Percentiles rank a stretch among this genome's conserved stretches.
Evolutionary conservation across 495 filamentous ascomycete genomes (phyloP).

Genomic region (Penicillium longicatenatum): DNA sequence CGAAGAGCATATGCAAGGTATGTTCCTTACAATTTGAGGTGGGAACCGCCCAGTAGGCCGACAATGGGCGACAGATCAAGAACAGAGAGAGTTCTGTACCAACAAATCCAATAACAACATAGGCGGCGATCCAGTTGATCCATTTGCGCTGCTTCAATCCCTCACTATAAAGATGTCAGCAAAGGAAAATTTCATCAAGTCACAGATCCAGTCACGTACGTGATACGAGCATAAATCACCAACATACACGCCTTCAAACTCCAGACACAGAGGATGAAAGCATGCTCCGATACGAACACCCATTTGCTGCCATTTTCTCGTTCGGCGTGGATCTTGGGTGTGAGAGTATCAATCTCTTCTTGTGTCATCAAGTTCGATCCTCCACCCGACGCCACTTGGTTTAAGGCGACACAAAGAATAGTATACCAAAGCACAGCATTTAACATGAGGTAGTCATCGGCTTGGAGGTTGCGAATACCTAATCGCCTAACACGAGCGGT

Average conservation of each 20-base stretch:
- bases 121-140: slow-evolving; percentile 50
- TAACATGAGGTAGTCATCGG: slow-evolving; percentile 57
- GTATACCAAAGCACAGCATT: slow-evolving; percentile 55
- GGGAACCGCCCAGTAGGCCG: slow-evolving; percentile 62
- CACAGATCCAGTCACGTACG: slow-evolving; percentile 29
- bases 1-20: not conserved
- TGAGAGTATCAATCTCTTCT: slow-evolving; percentile 42
- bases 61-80: slow-evolving; percentile 61
- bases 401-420: slow-evolving; percentile 52
- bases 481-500: slow-evolving; percentile 50
- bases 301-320: slow-evolving; percentile 55
- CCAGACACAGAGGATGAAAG: slow-evolving; percentile 53
- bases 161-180: slow-evolving; percentile 28
- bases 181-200: not conserved
- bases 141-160: slow-evolving; percentile 41
- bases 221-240: slow-evolving; percentile 55
- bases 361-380: slow-evolving; percentile 55
- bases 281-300: slow-evolving; percentile 57
- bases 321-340: slow-evolving; percentile 39
- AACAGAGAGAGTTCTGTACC: slow-evolving; percentile 65
- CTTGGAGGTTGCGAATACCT: slow-evolving; percentile 45
- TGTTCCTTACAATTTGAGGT: slow-evolving; percentile 29
- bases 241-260: slow-evolving; percentile 57
- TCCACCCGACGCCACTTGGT: slow-evolving; percentile 52
- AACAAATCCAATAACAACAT: slow-evolving; percentile 59